Base-by-base conservation (phyloP, 2,329 filamentous ascomycete genomes). In the Pezicula carpinea region DNA sequence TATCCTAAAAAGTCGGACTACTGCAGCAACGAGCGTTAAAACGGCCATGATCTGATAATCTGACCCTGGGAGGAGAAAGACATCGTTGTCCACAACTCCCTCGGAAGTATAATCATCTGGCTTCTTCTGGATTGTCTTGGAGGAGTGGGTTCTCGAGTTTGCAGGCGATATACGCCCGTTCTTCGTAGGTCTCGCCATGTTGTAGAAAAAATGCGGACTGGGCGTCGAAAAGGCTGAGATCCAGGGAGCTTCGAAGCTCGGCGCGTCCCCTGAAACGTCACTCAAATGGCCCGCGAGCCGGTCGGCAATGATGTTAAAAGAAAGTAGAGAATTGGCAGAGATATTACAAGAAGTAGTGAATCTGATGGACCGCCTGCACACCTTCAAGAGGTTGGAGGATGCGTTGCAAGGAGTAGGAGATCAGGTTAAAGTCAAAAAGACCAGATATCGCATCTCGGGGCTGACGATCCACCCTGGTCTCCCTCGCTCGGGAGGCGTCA, bases 1-100 rank as follows among this genome's bases (percentile, higher is more conserved):
- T 71, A 99, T 96, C 64, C 89, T 84, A 75, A 95, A 99, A 54
- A 97, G 72, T 55, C 93, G 87, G 56, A 99, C 89, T 55, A 84
- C 72, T 46, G 85, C 77, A 43, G 87, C 88, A 53, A 96, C 60
- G 15, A 90, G 57, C 43, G 89, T 95, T 56, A 97, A 69, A 43
- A 77, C 70, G 17, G 81, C 71, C 66, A 95, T 76, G 53, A 89
- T 69, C 69, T 88, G 80, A 72, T 93, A 96, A 71, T 97, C 93
- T 19, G 83, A 85, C 48, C 78, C 70, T 31, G 91, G 89, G 18
- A 99, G 82, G 44, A 88, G 79, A 70, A 96, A 90, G 62, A 97
- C 83, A 74, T 97, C 90, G 71, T 96, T 85, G 72, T 99, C 88
- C 56, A 80, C 77, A 46, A 97, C 87, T 42, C 87, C 87, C 43